These are phyloP conservation scores for Marsdenia floribunda DNA, from an alignment of 257 asterid genomes.

Conservation along the genomic window DNA sequence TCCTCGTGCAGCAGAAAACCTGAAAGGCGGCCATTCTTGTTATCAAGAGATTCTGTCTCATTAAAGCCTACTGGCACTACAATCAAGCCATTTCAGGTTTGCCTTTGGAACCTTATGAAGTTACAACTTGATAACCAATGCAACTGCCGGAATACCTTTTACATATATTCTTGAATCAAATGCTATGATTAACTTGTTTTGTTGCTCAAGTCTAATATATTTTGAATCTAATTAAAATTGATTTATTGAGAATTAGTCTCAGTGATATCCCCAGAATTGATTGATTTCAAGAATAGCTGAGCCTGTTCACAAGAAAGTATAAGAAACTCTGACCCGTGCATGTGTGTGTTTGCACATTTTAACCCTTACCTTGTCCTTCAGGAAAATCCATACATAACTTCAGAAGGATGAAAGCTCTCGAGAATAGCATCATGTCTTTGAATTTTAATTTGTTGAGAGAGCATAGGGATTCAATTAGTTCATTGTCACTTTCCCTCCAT, in stretches of 20 bases:
- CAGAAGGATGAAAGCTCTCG: not conserved
- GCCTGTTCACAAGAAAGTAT: not conserved
- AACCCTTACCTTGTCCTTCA: not conserved
- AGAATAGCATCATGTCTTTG: not conserved
- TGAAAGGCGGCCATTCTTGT: slow-evolving; percentile 18
- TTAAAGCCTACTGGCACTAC: slow-evolving; percentile 11
- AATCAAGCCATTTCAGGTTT: slow-evolving; percentile 23
- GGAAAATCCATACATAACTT: not conserved
- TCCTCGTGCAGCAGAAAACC: not conserved
- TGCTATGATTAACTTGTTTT: not conserved
- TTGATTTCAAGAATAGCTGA: not conserved
- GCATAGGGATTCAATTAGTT: not conserved
- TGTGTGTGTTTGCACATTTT: not conserved
- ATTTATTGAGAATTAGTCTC: not conserved
- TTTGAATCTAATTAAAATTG: not conserved
- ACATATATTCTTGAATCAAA: too few relatives aligned
- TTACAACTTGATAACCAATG: not conserved
- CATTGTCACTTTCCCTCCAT: not conserved
- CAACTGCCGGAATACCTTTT: too few relatives aligned
- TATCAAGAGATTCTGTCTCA: slow-evolving; percentile 23
- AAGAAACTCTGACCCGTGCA: not conserved
- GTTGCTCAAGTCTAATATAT: not conserved
- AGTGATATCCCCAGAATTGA: not conserved
- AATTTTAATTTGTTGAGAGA: not conserved
- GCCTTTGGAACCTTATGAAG: not conserved